Conservation (phyloP, 805 yeast species). For the Lachancea meyersii region DNA sequence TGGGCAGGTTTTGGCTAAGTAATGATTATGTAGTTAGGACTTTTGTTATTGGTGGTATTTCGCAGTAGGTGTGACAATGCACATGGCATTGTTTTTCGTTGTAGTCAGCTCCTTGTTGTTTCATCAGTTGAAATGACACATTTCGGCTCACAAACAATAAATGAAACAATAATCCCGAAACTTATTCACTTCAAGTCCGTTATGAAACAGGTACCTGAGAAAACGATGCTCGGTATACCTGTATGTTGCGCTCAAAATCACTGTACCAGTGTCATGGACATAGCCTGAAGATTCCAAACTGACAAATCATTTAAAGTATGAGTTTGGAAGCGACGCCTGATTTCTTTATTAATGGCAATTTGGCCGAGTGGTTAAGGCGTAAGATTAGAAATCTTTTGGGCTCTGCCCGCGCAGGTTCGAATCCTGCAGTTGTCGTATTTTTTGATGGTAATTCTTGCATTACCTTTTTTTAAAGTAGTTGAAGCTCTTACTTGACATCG, state of each 20-base stretch:
- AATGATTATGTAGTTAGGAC: background rate
- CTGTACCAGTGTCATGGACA: too few relatives aligned
- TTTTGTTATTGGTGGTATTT: background rate
- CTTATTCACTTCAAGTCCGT: background rate
- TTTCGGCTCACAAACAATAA: background rate
- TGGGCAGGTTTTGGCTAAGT: constrained; percentile 92
- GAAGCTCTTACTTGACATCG: too few relatives aligned
- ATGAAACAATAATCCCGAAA: background rate
- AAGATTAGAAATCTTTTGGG: constrained; percentile 41
- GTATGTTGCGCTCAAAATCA: too few relatives aligned
- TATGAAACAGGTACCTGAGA: too few relatives aligned
- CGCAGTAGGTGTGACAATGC: too few relatives aligned
- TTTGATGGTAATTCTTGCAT: too few relatives aligned
- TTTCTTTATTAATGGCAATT: constrained; percentile 30
- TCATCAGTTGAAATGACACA: background rate
- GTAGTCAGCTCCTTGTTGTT: background rate
- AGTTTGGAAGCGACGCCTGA: too few relatives aligned
- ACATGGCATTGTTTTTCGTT: too few relatives aligned
- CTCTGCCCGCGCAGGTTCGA: constrained; percentile 42
- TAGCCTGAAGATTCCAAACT: too few relatives aligned
- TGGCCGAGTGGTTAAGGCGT: constrained; percentile 44
- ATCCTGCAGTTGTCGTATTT: constrained; percentile 39
- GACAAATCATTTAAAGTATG: too few relatives aligned
- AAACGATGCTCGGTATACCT: too few relatives aligned
- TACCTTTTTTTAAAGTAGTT: too few relatives aligned